Base-by-base conservation (phyloP, 371 early-diverging fungal genomes). In the Mucor saturninus region DNA sequence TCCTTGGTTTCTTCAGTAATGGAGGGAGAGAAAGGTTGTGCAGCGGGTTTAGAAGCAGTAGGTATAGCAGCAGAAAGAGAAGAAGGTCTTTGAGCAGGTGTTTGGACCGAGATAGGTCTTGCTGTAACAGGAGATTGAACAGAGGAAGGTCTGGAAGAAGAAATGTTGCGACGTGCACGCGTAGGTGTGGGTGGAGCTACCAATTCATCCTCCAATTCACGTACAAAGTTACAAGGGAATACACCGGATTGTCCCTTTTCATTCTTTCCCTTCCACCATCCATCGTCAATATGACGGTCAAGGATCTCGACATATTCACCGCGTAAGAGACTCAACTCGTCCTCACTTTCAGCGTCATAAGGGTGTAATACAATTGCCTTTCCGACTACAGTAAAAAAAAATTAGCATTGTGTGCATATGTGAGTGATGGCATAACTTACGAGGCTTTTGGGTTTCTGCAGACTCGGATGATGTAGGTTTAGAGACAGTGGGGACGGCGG, bases 191-290 rank as follows among this genome's bases (percentile, higher is more conserved):
- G 78, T 5, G 78, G 76, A 5, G 73, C 73, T 8, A 67, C 53
- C 13, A 49, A 73, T 42, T 83, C 75, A 53, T 77, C 81, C 4
- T 50, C 50, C 59, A 87, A 69, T 61, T 81, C 83, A 65, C 85
- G 77, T 6, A 87, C 85, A 75, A 82, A 86, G 54, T 83, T 82
- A 48, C 76, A 74, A 10, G 87, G 87, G 51, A 87, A 87, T 26
- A 85, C 75, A 29, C 87, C 87, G 1, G 51, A 56, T 13, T 79
- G 71, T n/a, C 87, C 87, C 42, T 80, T 74, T 37, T 87, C 86
- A 28, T 85, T 83, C 53, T 57, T 75, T 31, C 87, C 87, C 48
- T 68, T 73, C 86, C 85, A 87, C 87, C 87, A 87, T 13, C 84
- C 87, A 39, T 85, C 86, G 51, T 87, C 87, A 6, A 69, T 77